Conservation (phyloP, 2,329 filamentous ascomycete species). For the Xylaria sp. region DNA sequence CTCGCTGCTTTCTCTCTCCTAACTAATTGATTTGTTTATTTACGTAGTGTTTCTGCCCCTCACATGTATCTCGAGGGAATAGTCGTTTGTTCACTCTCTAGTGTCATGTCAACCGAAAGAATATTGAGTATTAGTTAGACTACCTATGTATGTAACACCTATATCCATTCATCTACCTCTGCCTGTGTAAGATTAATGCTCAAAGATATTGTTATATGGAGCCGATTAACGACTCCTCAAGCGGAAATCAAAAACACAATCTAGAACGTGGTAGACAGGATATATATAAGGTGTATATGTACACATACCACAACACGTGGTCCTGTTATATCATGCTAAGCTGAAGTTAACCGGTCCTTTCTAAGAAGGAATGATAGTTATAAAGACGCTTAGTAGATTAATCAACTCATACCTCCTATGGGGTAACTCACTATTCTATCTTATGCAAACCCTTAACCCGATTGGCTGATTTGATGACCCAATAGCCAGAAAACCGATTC, state of each 20-base stretch:
- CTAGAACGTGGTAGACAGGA: no score
- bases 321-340: background rate
- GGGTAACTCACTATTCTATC: background rate
- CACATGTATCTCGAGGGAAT: no score
- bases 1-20: background rate
- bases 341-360: background rate
- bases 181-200: no score
- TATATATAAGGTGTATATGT: background rate
- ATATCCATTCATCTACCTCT: no score
- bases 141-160: no score
- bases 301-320: background rate
- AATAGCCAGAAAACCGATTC: background rate
- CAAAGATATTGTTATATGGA: no score
- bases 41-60: no score
- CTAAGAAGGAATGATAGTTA: background rate
- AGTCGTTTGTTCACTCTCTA: no score
- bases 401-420: background rate
- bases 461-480: constrained; percentile 5
- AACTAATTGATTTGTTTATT: background rate
- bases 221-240: no score
- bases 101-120: no score
- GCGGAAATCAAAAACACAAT: no score
- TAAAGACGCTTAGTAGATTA: background rate
- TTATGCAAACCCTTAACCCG: background rate
- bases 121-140: no score